Conservation (phyloP, 2,329 filamentous ascomycete species). For the Falciphora oryzae region DNA sequence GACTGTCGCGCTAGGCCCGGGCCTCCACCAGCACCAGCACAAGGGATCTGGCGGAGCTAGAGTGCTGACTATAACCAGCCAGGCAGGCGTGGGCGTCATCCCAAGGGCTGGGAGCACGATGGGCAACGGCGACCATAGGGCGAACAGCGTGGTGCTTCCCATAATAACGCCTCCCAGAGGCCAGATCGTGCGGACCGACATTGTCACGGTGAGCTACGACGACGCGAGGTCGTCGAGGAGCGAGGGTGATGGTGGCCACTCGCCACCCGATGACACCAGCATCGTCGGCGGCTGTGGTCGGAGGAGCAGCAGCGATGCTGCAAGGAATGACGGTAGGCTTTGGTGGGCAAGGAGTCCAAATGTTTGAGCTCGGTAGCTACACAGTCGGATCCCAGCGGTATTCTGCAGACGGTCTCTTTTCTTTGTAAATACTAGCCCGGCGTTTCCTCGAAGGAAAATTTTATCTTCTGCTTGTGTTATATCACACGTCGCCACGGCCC, state of each 20-base stretch:
- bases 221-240: constrained; percentile 1
- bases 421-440: neutral
- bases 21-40: neutral
- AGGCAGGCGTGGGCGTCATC: neutral
- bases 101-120: neutral
- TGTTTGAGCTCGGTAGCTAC: neutral
- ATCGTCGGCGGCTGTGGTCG: neutral
- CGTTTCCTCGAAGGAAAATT: neutral
- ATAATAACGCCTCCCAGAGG: neutral
- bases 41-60: neutral
- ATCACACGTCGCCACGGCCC: too few species aligned
- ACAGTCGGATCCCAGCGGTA: neutral
- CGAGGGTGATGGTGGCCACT: neutral
- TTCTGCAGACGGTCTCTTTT: neutral
- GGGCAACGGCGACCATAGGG: neutral
- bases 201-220: constrained; percentile 10
- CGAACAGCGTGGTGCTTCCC: neutral
- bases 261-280: neutral
- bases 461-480: too few species aligned
- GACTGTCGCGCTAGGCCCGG: neutral
- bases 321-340: neutral
- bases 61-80: constrained; percentile 1
- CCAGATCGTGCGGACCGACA: constrained; percentile 11
- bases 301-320: neutral
- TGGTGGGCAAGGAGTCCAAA: neutral